These are phyloP conservation scores for Warburgia ugandensis DNA, from an alignment of 164 flowering plant species.

Conservation along the genomic window DNA sequence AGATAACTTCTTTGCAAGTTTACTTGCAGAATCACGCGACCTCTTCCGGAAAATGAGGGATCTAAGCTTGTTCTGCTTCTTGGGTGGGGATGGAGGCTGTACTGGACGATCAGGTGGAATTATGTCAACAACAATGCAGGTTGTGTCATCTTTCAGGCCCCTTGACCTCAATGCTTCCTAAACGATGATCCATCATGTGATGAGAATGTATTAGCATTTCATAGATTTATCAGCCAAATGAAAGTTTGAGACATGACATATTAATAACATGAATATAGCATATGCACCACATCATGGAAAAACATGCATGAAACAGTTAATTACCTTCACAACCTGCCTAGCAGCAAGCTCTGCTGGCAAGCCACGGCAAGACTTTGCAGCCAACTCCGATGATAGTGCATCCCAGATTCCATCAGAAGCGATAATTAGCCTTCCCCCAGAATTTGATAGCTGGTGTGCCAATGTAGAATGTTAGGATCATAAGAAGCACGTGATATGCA, in stretches of 20 bases:
- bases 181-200: conserved; percentile 7
- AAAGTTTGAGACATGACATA: not conserved
- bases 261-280: not conserved
- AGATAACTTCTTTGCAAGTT: conserved; percentile 60
- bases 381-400: conserved; percentile 68
- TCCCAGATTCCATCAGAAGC: conserved; percentile 98
- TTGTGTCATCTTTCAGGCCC: conserved; percentile 87
- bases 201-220: not conserved
- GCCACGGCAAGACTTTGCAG: conserved; percentile 77
- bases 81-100: conserved; percentile 44
- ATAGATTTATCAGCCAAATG: not conserved
- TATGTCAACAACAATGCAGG: conserved; percentile 86
- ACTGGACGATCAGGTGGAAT: conserved; percentile 57
- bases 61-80: conserved; percentile 49
- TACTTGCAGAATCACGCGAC: conserved; percentile 41
- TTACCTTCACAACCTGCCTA: conserved; percentile 81
- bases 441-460: conserved; percentile 50
- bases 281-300: not conserved
- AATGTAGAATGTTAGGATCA: conserved; percentile 10
- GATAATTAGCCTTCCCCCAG: conserved; percentile 82
- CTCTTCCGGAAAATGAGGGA: conserved; percentile 51
- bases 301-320: not conserved
- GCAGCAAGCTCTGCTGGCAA: conserved; percentile 93
- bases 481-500: not conserved
- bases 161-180: conserved; percentile 75